Evolutionary conservation across 352 stramenopile species (phyloP).

Genomic region (Aphanomyces cochlioides): DNA sequence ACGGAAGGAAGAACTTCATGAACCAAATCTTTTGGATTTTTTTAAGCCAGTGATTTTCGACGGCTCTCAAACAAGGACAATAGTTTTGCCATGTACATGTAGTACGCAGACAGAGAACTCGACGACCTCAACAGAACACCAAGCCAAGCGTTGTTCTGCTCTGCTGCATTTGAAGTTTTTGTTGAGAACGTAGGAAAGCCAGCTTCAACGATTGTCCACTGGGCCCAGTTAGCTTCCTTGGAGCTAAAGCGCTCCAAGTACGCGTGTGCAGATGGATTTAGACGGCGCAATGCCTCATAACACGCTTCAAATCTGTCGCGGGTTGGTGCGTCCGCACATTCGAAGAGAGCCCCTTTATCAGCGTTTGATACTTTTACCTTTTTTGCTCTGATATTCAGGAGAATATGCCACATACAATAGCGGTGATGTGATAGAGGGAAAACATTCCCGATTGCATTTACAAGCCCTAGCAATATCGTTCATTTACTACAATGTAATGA

Average conservation of each 20-base stretch:
- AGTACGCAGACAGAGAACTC: background rate
- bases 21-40: background rate
- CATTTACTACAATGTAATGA: background rate
- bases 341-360: background rate
- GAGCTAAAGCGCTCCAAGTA: background rate
- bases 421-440: background rate
- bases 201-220: background rate
- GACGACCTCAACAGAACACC: background rate
- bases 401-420: conserved; percentile 7
- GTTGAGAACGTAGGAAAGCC: background rate
- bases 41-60: background rate
- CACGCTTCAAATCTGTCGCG: background rate
- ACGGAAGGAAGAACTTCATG: background rate
- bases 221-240: background rate
- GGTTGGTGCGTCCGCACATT: background rate
- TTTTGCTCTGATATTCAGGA: background rate
- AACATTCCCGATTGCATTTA: background rate
- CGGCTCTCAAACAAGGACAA: background rate
- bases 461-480: background rate
- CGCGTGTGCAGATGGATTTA: background rate
- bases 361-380: background rate
- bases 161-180: background rate
- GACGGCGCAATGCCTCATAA: background rate
- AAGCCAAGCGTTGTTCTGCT: conserved; percentile 5
- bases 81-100: background rate